Percentiles rank a stretch among this genome's conserved stretches.
Conservation (phyloP, 106 monocot genomes). For the Agapanthus africanus region DNA sequence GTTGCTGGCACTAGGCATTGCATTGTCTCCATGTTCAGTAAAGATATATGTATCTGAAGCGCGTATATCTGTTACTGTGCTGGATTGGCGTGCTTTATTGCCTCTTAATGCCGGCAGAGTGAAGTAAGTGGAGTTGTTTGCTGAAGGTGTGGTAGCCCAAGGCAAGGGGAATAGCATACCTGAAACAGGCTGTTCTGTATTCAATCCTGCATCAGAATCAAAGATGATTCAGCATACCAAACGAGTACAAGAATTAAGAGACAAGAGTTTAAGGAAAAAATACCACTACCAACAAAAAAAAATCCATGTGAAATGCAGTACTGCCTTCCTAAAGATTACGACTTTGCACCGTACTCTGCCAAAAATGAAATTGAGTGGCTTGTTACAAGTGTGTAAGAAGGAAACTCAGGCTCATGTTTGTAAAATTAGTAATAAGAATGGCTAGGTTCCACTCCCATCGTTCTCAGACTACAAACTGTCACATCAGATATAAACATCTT, state of each 20-base stretch:
- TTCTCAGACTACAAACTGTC: too few relatives aligned
- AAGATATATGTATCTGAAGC: not conserved
- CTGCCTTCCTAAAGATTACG: not conserved
- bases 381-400: too few relatives aligned
- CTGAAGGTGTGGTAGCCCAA: conserved; percentile 18
- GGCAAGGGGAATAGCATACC: conserved; percentile 28
- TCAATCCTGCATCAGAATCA: conserved; percentile 29
- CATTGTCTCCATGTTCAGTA: not conserved
- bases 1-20: conserved; percentile 2
- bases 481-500: too few relatives aligned
- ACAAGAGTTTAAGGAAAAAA: not conserved
- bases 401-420: too few relatives aligned
- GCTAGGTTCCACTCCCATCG: too few relatives aligned
- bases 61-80: not conserved
- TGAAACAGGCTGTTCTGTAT: conserved; percentile 31
- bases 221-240: not conserved
- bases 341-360: not conserved
- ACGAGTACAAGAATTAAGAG: not conserved
- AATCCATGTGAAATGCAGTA: not conserved
- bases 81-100: conserved; percentile 10
- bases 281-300: too few relatives aligned
- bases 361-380: not conserved
- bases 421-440: too few relatives aligned
- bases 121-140: conserved; percentile 14
- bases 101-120: conserved; percentile 13